A percentile compares a stretch with the other conserved stretches of the same genome.
phyloP scores from a whole-genome alignment of 192 early-diverging fungal species.

The Linnemannia exigua region DNA sequence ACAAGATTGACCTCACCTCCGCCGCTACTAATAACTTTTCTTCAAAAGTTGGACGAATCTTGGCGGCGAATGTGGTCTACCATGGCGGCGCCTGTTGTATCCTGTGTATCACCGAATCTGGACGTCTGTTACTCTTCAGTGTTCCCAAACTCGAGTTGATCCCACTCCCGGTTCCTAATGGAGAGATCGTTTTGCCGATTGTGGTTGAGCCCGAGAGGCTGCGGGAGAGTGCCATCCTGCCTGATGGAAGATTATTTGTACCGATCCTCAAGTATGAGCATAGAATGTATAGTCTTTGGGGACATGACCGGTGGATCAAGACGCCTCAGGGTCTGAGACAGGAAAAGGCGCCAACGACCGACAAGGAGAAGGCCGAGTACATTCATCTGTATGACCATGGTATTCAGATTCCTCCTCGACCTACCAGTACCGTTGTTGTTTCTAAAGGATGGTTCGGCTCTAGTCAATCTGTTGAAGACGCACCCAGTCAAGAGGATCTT shows the following conservation, averaged over 20 bases:
- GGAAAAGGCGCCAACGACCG: slow-evolving; percentile 6
- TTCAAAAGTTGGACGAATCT: slow-evolving; percentile 22
- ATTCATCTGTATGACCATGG: slow-evolving; percentile 40
- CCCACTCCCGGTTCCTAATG: slow-evolving; percentile 21
- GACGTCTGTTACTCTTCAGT: slow-evolving; percentile 41
- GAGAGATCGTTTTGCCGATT: slow-evolving; percentile 37
- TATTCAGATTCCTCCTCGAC: slow-evolving; percentile 37
- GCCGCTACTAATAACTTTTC: background rate
- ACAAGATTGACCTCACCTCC: slow-evolving; percentile 36
- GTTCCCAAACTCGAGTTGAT: slow-evolving; percentile 48
- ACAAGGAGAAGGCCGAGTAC: slow-evolving; percentile 1
- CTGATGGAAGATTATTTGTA: slow-evolving; percentile 42
- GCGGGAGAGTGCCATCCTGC: slow-evolving; percentile 32
- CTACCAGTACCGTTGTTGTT: background rate
- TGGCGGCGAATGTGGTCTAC: slow-evolving; percentile 49
- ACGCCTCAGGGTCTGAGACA: slow-evolving; percentile 20
- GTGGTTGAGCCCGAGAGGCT: slow-evolving; percentile 32
- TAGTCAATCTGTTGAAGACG: slow-evolving; percentile 13
- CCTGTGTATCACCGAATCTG: slow-evolving; percentile 43
- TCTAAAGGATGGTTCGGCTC: slow-evolving; percentile 29
- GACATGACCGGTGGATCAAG: slow-evolving; percentile 47
- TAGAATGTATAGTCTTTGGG: slow-evolving; percentile 55
- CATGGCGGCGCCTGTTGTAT: slow-evolving; percentile 46
- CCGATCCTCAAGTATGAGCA: slow-evolving; percentile 49
- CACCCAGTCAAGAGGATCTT: slow-evolving; percentile 36